A percentile compares a stretch with the other conserved stretches of the same genome.
Evolutionary conservation across 2,329 filamentous ascomycete species (phyloP).

Genomic region (Chaetomium globosum): DNA sequence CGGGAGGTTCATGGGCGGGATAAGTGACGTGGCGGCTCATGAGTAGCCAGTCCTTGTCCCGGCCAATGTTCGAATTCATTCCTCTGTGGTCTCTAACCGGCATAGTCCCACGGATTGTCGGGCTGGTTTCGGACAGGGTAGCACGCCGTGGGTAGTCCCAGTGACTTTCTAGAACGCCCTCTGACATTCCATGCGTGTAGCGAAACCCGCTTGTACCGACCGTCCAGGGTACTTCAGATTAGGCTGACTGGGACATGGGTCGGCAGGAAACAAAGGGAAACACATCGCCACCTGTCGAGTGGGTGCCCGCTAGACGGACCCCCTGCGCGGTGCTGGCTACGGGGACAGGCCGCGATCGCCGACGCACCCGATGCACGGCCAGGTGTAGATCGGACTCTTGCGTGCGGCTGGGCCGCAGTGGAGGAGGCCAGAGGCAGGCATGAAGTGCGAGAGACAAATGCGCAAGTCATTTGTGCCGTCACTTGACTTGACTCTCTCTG

Average conservation of each 20-base stretch:
- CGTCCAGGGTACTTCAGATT: constrained; percentile 6
- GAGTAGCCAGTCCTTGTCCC: constrained; percentile 30
- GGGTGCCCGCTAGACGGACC: constrained; percentile 19
- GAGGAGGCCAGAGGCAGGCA: constrained; percentile 18
- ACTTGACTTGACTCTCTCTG: constrained; percentile 14
- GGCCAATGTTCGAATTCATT: constrained; percentile 16
- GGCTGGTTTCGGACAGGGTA: constrained; percentile 12
- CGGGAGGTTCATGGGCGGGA: constrained; percentile 27
- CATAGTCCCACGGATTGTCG: constrained; percentile 26
- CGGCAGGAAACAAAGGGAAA: constrained; percentile 2
- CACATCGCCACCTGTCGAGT: constrained; percentile 3
- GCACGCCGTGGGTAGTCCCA: constrained; percentile 5
- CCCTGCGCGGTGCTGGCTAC: constrained; percentile 19
- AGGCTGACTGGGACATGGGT: constrained; percentile 4
- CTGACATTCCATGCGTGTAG: constrained; percentile 15
- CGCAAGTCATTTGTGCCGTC: constrained; percentile 15
- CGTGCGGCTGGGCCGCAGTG: constrained; percentile 24
- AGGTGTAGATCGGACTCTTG: constrained; percentile 20
- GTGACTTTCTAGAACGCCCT: constrained; percentile 24
- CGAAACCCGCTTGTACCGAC: not conserved
- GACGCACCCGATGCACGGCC: constrained; percentile 23
- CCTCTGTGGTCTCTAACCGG: constrained; percentile 11
- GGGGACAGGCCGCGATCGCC: constrained; percentile 22
- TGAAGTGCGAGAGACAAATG: constrained; percentile 11
- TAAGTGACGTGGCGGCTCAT: constrained; percentile 36